A percentile compares a stretch with the other conserved stretches of the same genome.
phyloP scores from a whole-genome alignment of 768 basidiomycete genomes.

The Pseudohyphozyma bogoriensis region DNA sequence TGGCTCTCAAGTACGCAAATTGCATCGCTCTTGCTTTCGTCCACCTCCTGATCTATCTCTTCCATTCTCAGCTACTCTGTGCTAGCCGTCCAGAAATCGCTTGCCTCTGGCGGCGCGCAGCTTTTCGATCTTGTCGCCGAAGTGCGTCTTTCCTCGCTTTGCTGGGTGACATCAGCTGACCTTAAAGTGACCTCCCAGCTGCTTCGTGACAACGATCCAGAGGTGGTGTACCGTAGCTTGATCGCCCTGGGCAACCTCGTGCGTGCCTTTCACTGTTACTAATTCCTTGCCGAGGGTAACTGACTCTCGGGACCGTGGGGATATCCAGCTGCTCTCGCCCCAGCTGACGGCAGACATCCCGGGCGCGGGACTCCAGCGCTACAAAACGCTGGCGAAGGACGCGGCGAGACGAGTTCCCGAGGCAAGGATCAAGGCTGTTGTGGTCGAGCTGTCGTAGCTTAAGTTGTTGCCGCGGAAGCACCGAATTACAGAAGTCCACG shows the following conservation, averaged over 20 bases:
- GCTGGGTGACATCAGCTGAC: too few relatives aligned
- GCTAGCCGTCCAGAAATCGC: slow-evolving; percentile 27
- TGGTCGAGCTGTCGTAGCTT: slow-evolving; percentile 4
- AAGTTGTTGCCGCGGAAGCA: too few relatives aligned
- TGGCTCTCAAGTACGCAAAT: slow-evolving; percentile 86
- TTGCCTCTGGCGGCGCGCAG: slow-evolving; percentile 20
- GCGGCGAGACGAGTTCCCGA: slow-evolving; percentile 13
- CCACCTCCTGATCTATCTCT: neutral
- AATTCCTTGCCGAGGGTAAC: neutral
- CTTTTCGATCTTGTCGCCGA: slow-evolving; percentile 31
- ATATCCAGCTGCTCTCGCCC: slow-evolving; percentile 18
- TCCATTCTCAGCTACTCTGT: slow-evolving; percentile 31
- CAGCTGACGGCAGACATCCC: slow-evolving; percentile 17
- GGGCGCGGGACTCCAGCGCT: slow-evolving; percentile 1
- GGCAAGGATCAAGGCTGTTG: slow-evolving; percentile 14
- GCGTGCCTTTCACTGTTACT: neutral
- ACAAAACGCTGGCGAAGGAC: slow-evolving; percentile 17
- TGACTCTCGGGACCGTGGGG: too few relatives aligned
- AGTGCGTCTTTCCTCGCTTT: slow-evolving; percentile 9
- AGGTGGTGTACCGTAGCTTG: slow-evolving; percentile 36
- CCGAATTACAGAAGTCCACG: too few relatives aligned
- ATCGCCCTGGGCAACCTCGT: slow-evolving; percentile 40
- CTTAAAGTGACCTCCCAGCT: slow-evolving; percentile 10
- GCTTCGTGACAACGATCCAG: slow-evolving; percentile 31
- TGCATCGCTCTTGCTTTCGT: slow-evolving; percentile 37